These are phyloP conservation scores for Yueomyces sinensis DNA, from an alignment of 805 yeast genomes.

Conservation along the genomic window DNA sequence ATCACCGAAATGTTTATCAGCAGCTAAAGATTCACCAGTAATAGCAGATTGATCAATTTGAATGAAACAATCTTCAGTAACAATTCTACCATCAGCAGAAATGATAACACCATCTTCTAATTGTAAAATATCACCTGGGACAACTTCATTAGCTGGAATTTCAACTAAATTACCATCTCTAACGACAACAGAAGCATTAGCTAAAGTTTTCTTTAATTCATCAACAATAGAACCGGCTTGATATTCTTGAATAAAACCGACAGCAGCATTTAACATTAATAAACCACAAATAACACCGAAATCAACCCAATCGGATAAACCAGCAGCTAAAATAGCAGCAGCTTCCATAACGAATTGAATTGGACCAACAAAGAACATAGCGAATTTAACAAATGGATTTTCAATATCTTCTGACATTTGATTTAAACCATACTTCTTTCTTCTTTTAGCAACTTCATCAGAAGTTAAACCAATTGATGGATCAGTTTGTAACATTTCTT, in stretches of 20 bases:
- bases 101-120: constrained; percentile 88
- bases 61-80: constrained; percentile 71
- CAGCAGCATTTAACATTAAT: constrained; percentile 74
- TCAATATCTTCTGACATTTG: constrained; percentile 86
- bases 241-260: constrained; percentile 94
- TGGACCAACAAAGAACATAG: constrained; percentile 86
- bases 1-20: constrained; percentile 83
- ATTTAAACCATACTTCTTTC: constrained; percentile 83
- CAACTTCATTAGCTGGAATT: constrained; percentile 72
- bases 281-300: constrained; percentile 94
- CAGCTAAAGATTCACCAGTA: constrained; percentile 96
- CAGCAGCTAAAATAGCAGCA: constrained; percentile 90
- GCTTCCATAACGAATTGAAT: constrained; percentile 97
- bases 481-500: constrained; percentile 72
- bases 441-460: constrained; percentile 68
- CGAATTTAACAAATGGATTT: constrained; percentile 63
- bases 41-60: constrained; percentile 95
- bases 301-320: constrained; percentile 97
- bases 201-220: constrained; percentile 89
- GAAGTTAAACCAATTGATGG: constrained; percentile 61
- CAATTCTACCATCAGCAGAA: constrained; percentile 86
- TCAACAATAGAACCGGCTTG: constrained; percentile 98
- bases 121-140: constrained; percentile 90
- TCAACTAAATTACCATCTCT: constrained; percentile 72
- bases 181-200: constrained; percentile 75